Conservation (phyloP, 1,284 basidiomycete species). For the Uromyces viciae-fabae region DNA sequence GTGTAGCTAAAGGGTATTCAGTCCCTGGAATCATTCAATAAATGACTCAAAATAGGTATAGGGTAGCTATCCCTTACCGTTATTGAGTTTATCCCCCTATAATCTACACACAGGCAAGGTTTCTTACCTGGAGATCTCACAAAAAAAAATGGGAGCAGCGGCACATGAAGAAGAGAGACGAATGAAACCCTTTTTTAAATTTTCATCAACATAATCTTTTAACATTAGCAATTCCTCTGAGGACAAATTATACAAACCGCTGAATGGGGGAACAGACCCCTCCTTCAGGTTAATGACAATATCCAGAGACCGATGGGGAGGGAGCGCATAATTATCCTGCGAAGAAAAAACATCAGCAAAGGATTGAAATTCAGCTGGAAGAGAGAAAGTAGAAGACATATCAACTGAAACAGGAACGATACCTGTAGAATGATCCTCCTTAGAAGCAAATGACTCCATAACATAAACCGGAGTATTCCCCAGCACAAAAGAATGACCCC, state of each 20-base stretch:
- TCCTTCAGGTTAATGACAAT: neutral
- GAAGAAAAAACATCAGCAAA: neutral
- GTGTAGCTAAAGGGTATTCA: no score
- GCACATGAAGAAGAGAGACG: neutral
- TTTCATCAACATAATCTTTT: neutral
- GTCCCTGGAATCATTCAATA: no score
- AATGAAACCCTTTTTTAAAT: slow-evolving; percentile 8
- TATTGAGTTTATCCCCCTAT: no score
- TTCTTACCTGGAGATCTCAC: slow-evolving; percentile 45
- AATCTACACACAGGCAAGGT: no score
- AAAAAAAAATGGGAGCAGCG: neutral
- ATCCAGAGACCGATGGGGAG: neutral
- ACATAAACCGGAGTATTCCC: no score
- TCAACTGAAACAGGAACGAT: neutral
- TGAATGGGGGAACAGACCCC: neutral
- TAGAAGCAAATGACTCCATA: no score
- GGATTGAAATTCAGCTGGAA: neutral
- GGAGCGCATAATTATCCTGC: slow-evolving; percentile 4
- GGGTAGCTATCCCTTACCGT: no score
- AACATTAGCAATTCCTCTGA: neutral
- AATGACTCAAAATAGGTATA: no score
- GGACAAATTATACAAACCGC: neutral
- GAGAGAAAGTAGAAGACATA: neutral
- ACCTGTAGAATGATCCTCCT: no score
- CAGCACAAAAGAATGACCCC: no score